Evolutionary conservation across 2,329 filamentous ascomycete genomes (phyloP), one percentile per base, ranked within the genome.

Genomic region (Xylariales sp.): DNA sequence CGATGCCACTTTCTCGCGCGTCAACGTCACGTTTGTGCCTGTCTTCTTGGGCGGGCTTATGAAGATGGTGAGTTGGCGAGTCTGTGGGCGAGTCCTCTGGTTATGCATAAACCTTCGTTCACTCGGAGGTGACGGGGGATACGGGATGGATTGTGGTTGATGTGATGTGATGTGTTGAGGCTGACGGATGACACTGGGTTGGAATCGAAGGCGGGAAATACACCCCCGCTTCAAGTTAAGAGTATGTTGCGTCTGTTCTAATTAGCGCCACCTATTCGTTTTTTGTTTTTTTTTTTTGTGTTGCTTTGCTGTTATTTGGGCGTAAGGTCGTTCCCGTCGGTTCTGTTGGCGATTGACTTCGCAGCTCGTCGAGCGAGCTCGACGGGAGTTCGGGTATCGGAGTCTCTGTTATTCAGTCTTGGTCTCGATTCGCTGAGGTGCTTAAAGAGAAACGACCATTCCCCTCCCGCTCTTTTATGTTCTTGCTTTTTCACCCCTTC

Each of bases 11-110:
- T 82, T 81, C 70, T 70, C 68, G 23, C 64, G 64, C 3, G 77
- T 75, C 45, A 71, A 76, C 5, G 71, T 81, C 57, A 78, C 73
- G 0, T 80, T 79, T 55, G 73, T 81, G 10, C 81, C 80, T 56
- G 77, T 82, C 39, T 79, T 81, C 60, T 73, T 82, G 1, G 78
- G 79, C 2, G 79, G 80, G 0, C 66, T 81, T 32, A 79, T 81
- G 76, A 78, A 80, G 41, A 75, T 75, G 53, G 78, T 80, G 59
- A 55, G 73, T 62, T 14, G 10, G 12, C 10, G 9, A 14, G 10
- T 3, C 39, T 14, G 9, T 41, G 12, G 2, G 39, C 39, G 10
- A 4, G 39, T 3, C 39, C 39, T 41, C 12, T 41, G 1, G 39
- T 14, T 41, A 23, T 23, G 23, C 23, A 23, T 23, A 23, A 23